Evolutionary conservation across 2,329 filamentous ascomycete genomes (phyloP), one percentile per base, ranked within the genome.

Genomic region (Diaporthe humulicola): DNA sequence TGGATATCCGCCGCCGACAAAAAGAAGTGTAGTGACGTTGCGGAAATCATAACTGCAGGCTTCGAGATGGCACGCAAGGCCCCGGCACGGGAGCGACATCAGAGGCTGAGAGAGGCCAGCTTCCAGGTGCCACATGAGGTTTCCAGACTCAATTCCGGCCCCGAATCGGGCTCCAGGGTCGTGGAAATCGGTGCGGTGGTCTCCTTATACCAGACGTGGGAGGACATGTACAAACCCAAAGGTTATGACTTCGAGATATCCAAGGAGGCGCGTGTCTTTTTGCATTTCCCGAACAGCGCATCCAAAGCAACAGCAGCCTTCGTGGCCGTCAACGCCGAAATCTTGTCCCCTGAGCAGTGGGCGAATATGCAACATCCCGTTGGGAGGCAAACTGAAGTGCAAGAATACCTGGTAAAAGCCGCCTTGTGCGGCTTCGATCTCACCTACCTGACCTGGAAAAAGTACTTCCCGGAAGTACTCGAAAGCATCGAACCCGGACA

Each of bases 41-140:
- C 1, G 1, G 17, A n/a, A 28, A 57, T 58, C 54, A 17, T 74
- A 5, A 38, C 42, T 3, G 45, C 64, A 22, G 56, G 45, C 19
- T 74, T 74, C 45, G 30, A 58, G 19, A 54, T 74, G 42, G 72
- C 72, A 4, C 25, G 56, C 9, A 19, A 36, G 19, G 6, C 17
- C 14, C 54, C 72, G 14, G 7, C 2, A n/a, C 50, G 19, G 3
- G 25, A 9, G 10, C 72, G 58, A 19, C 33, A 64, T 8, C 40
- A 70, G 15, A 45, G 56, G 1, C 45, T 61, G 9, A 25, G 64
- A 6, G 64, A 70, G 22, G 72, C 56, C 28, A 70, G 54, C 66
- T 74, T 70, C 64, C 33, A 36, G 10, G 40, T 74, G 14, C 72
- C 72, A 15, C 19, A 60, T 10, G 72, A 74, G 64, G 17, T 70